Evolutionary conservation across 257 asterid genomes (phyloP).

Genomic region (Hygrophila difformis): DNA sequence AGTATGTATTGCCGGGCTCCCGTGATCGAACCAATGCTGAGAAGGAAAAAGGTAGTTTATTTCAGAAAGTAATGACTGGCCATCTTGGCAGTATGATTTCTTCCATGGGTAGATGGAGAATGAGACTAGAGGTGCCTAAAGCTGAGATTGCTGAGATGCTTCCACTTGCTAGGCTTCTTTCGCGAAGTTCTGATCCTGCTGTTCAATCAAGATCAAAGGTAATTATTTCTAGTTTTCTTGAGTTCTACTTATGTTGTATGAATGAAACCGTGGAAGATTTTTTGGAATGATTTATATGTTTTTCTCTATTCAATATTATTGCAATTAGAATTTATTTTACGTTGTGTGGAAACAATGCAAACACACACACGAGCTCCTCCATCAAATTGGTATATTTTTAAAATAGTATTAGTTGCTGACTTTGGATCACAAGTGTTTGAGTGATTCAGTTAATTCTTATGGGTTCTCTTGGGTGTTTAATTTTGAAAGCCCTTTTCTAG

Average conservation of each 20-base stretch:
- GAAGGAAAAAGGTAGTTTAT: slow-evolving; percentile 80
- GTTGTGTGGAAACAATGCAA: slow-evolving; percentile 2
- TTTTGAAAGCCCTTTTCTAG: too few species aligned
- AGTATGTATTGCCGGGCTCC: slow-evolving; percentile 96
- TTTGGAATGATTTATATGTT: not conserved
- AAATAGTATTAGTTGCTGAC: not conserved
- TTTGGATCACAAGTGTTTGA: not conserved
- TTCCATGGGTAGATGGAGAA: slow-evolving; percentile 99
- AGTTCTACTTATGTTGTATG: slow-evolving; percentile 16
- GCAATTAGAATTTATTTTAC: not conserved
- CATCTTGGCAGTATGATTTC: slow-evolving; percentile 92
- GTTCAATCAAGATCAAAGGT: slow-evolving; percentile 98
- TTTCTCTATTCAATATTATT: slow-evolving; percentile 1
- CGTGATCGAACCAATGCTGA: slow-evolving; percentile 81
- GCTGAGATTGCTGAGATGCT: slow-evolving; percentile 99
- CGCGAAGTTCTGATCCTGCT: slow-evolving; percentile 98
- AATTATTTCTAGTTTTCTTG: too few species aligned
- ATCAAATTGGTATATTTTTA: too few species aligned
- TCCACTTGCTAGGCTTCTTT: slow-evolving; percentile 97
- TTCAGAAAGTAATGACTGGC: slow-evolving; percentile 88
- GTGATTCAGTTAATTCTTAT: not conserved
- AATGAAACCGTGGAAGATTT: slow-evolving; percentile 6
- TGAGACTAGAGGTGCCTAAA: slow-evolving; percentile 96
- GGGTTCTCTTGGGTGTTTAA: not conserved
- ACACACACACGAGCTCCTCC: slow-evolving; percentile 2